A percentile compares a stretch with the other conserved stretches of the same genome.
phyloP scores from a whole-genome alignment of 495 filamentous ascomycete genomes.

The Aspergillus homomorphus region DNA sequence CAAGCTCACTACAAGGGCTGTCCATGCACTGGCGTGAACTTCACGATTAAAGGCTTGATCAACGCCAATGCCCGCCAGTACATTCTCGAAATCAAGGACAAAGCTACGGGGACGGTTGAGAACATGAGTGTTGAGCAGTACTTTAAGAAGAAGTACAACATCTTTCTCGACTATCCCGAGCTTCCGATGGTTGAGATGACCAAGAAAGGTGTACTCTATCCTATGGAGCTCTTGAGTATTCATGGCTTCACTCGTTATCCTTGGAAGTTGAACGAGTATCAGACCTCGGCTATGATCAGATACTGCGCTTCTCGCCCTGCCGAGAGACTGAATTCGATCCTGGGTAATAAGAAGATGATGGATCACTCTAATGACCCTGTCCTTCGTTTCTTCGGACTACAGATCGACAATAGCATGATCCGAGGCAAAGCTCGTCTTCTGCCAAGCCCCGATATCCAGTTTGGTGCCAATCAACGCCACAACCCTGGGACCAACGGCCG shows the following conservation, averaged over 20 bases:
- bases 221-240: constrained; percentile 70
- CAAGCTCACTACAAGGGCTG: constrained; percentile 56
- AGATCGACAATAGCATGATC: constrained; percentile 59
- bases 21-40: constrained; percentile 44
- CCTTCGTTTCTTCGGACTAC: constrained; percentile 64
- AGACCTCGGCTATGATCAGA: constrained; percentile 81
- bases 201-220: constrained; percentile 63
- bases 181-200: constrained; percentile 71
- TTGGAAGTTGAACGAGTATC: constrained; percentile 66
- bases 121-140: constrained; percentile 60
- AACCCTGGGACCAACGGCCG: constrained; percentile 62
- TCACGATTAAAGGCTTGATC: constrained; percentile 61
- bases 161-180: constrained; percentile 49
- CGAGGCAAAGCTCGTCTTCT: constrained; percentile 69
- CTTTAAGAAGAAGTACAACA: constrained; percentile 63
- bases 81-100: constrained; percentile 56
- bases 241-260: constrained; percentile 68
- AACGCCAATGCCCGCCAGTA: constrained; percentile 52
- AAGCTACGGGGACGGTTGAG: constrained; percentile 37
- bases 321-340: constrained; percentile 59
- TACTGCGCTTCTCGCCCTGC: constrained; percentile 68
- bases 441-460: constrained; percentile 64
- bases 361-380: constrained; percentile 66
- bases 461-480: constrained; percentile 45
- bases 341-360: constrained; percentile 61